These are phyloP conservation scores for Tricholomella constricta DNA, from an alignment of 768 basidiomycete species.

Conservation along the genomic window DNA sequence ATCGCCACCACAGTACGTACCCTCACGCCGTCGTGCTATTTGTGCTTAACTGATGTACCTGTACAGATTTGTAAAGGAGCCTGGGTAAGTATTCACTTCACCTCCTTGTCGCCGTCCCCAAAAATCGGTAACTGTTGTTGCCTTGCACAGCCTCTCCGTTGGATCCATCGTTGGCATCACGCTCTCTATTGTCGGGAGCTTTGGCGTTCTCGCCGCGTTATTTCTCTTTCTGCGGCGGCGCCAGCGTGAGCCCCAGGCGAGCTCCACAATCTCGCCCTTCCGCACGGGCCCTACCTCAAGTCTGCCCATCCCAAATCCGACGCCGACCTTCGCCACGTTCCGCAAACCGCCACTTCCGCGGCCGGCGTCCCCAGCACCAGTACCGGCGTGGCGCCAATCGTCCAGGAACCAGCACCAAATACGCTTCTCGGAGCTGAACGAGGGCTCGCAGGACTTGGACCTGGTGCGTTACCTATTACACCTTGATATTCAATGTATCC, in stretches of 20 bases:
- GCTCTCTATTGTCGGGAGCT: neutral
- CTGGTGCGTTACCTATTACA: too few species aligned
- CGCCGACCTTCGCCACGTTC: too few species aligned
- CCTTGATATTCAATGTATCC: too few species aligned
- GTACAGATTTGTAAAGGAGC: neutral
- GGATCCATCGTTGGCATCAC: conserved; percentile 12
- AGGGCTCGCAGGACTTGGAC: too few species aligned
- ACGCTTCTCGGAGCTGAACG: neutral
- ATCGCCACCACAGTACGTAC: conserved; percentile 4
- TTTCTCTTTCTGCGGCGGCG: conserved; percentile 10
- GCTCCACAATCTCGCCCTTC: conserved; percentile 8
- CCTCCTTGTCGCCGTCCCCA: too few species aligned
- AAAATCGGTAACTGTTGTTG: too few species aligned
- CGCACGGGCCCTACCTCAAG: too few species aligned
- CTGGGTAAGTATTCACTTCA: neutral
- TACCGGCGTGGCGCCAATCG: neutral
- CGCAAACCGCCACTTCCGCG: neutral
- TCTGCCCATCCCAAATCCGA: neutral
- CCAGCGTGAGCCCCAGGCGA: neutral
- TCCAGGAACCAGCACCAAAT: neutral
- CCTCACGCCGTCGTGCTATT: neutral
- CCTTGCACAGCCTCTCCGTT: conserved; percentile 3
- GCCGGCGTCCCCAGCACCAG: neutral
- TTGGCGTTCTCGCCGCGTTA: conserved; percentile 6
- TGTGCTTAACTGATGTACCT: neutral